Base-by-base conservation (phyloP, 1,139 yeast genomes). In the Debaryomyces robertsiae region DNA sequence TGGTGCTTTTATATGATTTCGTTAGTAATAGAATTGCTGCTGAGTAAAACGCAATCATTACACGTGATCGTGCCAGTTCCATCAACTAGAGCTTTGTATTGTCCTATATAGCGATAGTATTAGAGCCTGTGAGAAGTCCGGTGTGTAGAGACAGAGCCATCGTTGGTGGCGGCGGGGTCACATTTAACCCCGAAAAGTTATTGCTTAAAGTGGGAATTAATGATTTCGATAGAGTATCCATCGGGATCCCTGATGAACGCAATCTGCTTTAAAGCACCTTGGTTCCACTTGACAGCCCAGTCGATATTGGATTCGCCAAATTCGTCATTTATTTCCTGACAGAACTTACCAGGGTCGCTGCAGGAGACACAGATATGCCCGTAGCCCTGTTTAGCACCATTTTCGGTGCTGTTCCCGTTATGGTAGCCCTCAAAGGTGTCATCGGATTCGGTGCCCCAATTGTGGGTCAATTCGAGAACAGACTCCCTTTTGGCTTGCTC, bases 211-310 rank as follows among this genome's bases (percentile, higher is more conserved):
- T 28, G 86, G 70, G 41, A 33, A 14, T 33, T 24, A 3, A 24
- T 33, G 11, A 90, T 75, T 65, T 90, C 96, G 50, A 93, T 73
- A 44, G 82, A 75, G 68, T 93, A 93, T 57, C 89, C 89, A 65
- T 93, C 98, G n/a, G 98, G 98, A 58, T 93, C 98, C 46, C 75
- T 72, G 42, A 91, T 64, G 51, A 88, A 84, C 1, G 88, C 96
- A 56, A 84, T 69, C 36, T 69, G 65, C 48, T 77, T 75, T 60
- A 77, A 58, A 43, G 70, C 73, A 47, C 88, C 90, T 50, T 79
- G 75, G 48, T 85, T 80, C 60, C 71, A 86, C 51, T 75, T 77
- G 23, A 60, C 53, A 11, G 68, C 52, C 77, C 76, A 71, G 41
- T 59, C 58, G 23, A 61, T 56, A 27, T 61, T 55, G 15, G 23